Evolutionary conservation across 2,329 filamentous ascomycete genomes (phyloP), one percentile per base, ranked within the genome.

Genomic region (Colletotrichum gigasporum): DNA sequence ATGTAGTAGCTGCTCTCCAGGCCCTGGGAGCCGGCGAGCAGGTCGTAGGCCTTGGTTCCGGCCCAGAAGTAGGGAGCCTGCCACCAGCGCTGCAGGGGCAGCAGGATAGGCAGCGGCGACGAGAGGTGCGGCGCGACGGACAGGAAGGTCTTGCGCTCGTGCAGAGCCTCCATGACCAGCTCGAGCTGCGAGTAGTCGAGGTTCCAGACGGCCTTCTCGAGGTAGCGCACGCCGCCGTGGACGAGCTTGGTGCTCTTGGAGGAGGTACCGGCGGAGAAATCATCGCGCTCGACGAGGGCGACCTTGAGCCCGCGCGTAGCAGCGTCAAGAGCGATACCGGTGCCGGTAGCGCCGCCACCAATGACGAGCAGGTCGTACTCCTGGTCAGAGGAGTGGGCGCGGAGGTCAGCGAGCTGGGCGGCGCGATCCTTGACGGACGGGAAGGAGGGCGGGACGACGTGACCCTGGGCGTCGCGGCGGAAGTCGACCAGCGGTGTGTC

Each of bases 241-340:
- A 96, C 92, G 55, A 96, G 84, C 79, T 96, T 96, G 50, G 92
- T 96, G 80, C 91, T 94, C 82, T 95, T 95, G 77, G 90, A 93
- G 80, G 91, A 94, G 39, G 92, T 95, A 28, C 92, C 92, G 67
- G 90, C 86, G 70, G 90, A 90, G 75, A 95, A 96, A 78, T 96
- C 92, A 75, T 95, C 92, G 66, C 91, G 85, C 79, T 96, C 92
- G 14, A 96, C 91, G 52, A 94, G 79, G 11, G 92, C 92, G 63
- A 96, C 92, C 78, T 90, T 92, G 71, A 95, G 80, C 2, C 92
- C 92, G 69, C 92, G 86, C 2, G 92, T 94, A 20, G 89, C 90
- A 34, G 92, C 92, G 77, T 96, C 92, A 45, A 96, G 85, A 11
- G 92, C 92, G 71, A 96, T 93, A 22, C 92, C 92, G 5, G 91